phyloP scores from a whole-genome alignment of 768 basidiomycete genomes.

The Mycena leptocephala region DNA sequence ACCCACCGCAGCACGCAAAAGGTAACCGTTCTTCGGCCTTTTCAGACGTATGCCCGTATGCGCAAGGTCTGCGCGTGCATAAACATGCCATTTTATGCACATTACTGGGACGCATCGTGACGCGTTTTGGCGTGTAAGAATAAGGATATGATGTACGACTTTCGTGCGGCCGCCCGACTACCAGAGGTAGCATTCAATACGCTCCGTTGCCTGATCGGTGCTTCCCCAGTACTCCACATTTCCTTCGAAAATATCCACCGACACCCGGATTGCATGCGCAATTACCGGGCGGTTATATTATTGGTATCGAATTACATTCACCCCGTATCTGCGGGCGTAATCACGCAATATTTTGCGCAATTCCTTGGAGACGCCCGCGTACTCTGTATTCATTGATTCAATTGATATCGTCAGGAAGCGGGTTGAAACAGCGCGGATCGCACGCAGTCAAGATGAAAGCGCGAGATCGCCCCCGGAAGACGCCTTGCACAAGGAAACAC shows the following conservation, averaged over 20 bases:
- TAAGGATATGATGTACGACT: too few relatives aligned
- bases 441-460: not conserved
- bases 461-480: not conserved
- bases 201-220: not conserved
- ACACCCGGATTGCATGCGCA: not conserved
- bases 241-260: not conserved
- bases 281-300: not conserved
- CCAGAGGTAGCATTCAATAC: too few relatives aligned
- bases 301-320: not conserved
- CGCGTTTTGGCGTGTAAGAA: not conserved
- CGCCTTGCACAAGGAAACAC: not conserved
- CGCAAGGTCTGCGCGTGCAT: not conserved
- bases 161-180: too few relatives aligned
- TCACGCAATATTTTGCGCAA: not conserved
- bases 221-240: not conserved
- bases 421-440: not conserved
- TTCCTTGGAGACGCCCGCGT: constrained; percentile 15
- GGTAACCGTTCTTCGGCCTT: not conserved
- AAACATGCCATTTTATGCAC: not conserved
- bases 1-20: not conserved
- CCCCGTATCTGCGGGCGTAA: not conserved
- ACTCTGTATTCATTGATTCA: too few relatives aligned
- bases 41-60: not conserved
- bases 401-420: not conserved
- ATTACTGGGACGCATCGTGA: not conserved